Evolutionary conservation across 257 asterid genomes (phyloP), one percentile per base, ranked within the genome.

Genomic region (Solanum infundibuliforme): DNA sequence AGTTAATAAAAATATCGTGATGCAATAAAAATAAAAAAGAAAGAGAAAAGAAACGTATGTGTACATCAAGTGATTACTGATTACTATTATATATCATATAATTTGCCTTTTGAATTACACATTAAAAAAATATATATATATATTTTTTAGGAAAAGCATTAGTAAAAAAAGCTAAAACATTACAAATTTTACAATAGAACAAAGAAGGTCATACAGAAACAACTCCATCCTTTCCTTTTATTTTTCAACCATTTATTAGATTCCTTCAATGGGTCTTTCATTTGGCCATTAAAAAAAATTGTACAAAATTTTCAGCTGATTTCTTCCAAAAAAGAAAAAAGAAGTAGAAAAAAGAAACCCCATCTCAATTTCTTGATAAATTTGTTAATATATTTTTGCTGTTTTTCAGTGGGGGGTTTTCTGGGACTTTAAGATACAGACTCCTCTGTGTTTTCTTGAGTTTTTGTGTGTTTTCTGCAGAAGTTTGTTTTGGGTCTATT

Each of bases 181-280:
- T 89, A 92, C 93, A 92, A 91, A 88, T 41, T 38, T 23, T 88
- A 88, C 83, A 83, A 86, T 88, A 86, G 89, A 77, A 90, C 85
- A 93, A 88, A 89, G 91, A 58, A 89, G 92, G 96, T 94, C 95
- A 89, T 87, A 93, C 88, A 92, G 89, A 93, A 90, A 90, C 93
- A 90, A 86, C 93, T 88, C 88, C 89, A 85, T 32, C 90, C 95
- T 94, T 92, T 83, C 93, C 90, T 87, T 79, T 87, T 32, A 16
- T 72, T 93, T 89, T 92, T 86, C 94, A 88, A 89, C 95, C 96
- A 94, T 92, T 95, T 90, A 88, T 92, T 94, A 92, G 98, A 94
- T 94, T 94, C 94, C 95, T 91, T 87, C 93, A 93, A 91, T 92
- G 92, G 93, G 88, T 90, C 91, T 94, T 76, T 90, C 89, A 87